phyloP scores from a whole-genome alignment of 2,329 filamentous ascomycete genomes.

The Aspergillus piperis region DNA sequence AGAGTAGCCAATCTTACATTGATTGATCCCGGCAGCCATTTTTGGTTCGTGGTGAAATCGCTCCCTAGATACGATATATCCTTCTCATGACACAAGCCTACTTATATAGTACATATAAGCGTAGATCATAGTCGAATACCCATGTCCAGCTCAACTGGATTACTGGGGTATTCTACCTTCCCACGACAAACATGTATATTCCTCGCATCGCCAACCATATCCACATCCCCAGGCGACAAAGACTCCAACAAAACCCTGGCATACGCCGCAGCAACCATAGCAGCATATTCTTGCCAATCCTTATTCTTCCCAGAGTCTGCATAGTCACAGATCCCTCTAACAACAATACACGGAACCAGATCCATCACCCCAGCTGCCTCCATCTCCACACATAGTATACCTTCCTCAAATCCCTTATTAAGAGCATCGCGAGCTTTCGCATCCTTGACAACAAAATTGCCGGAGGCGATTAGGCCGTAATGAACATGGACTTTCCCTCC shows the following conservation, averaged over 20 bases:
- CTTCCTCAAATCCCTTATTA: neutral
- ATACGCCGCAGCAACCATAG: constrained; percentile 19
- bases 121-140: too few species aligned
- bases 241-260: constrained; percentile 13
- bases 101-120: too few species aligned
- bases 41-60: too few species aligned
- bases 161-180: too few species aligned
- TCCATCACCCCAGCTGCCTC: constrained; percentile 7
- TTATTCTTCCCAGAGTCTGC: constrained; percentile 17
- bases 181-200: too few species aligned
- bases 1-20: too few species aligned
- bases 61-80: too few species aligned
- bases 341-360: constrained; percentile 13
- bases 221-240: neutral
- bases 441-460: neutral
- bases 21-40: too few species aligned
- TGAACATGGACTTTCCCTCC: neutral
- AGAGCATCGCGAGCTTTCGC: neutral
- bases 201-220: neutral
- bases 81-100: too few species aligned
- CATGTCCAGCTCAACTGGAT: too few species aligned
- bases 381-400: constrained; percentile 24
- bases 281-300: constrained; percentile 22
- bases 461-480: constrained; percentile 5
- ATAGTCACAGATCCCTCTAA: constrained; percentile 20